Evolutionary conservation across 306 rosid species (phyloP), one percentile per base, ranked within the genome.

Genomic region (Neltuma alba): DNA sequence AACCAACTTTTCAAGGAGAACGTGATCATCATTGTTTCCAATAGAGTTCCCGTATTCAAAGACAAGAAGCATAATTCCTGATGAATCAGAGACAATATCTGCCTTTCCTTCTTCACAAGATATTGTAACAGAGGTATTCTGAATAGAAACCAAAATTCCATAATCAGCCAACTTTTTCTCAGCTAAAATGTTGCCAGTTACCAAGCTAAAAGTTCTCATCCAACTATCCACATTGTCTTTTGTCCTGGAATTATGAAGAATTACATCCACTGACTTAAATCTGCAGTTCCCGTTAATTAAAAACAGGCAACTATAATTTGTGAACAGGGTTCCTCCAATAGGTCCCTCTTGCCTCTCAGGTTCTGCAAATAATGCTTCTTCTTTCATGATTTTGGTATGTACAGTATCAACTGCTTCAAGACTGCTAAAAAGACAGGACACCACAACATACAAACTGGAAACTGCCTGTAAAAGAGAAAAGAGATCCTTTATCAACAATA

Each of bases 91-190:
- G 55, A 79, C 41, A 68, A 91, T 50, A 79, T 86, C 88, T 89
- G 88, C 67, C 80, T 86, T 87, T 73, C 78, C 90, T 72, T 91
- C 91, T 84, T 89, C 87, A 63, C 88, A 86, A 85, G 88, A 85
- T 76, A 90, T 42, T 75, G 82, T 75, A 23, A 82, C 48, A 77
- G 85, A 85, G 71, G 89, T 84, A 80, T 86, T 85, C 82, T 79
- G 87, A 85, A 90, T 28, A 65, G 92, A 88, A 50, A 84, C 83
- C 95, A 92, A 89, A 75, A 91, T 87, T 88, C 99, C 99, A 85
- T 28, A 81, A 68, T 87, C 88, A 78, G 97, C 88, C 72, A 84
- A 82, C 81, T 80, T 83, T 78, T 68, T 73, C 79, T 83, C 89
- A 65, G 87, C 82, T 78, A 81, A 75, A 45, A 57, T 81, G 63